Evolutionary conservation across 306 rosid genomes (phyloP).

Genomic region (Delonix regia): DNA sequence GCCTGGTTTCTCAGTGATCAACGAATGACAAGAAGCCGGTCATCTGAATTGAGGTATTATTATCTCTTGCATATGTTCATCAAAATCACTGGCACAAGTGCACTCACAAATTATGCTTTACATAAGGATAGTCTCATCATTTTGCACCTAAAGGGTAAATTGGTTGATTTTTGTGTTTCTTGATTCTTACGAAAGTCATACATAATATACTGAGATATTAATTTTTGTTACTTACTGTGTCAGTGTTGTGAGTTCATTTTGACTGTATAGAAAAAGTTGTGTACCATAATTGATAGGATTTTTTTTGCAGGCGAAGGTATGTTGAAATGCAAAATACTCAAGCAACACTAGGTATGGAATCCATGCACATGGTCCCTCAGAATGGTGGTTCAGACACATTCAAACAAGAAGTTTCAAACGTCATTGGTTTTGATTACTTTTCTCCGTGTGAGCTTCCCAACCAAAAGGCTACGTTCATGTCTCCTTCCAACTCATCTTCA

Average conservation of each 20-base stretch:
- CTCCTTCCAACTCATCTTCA: constrained; percentile 81
- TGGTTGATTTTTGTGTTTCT: neutral
- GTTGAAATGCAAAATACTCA: constrained; percentile 74
- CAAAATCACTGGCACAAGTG: constrained; percentile 28
- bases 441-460: constrained; percentile 55
- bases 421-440: constrained; percentile 56
- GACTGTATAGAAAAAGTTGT: neutral
- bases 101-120: neutral
- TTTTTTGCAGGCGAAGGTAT: constrained; percentile 66
- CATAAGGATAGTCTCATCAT: neutral
- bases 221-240: neutral
- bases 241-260: neutral
- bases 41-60: constrained; percentile 86
- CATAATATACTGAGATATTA: constrained; percentile 16
- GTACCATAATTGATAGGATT: constrained; percentile 1
- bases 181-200: constrained; percentile 5
- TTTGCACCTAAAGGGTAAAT: neutral
- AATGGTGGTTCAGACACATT: constrained; percentile 38
- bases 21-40: constrained; percentile 93
- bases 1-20: constrained; percentile 97
- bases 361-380: constrained; percentile 51
- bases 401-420: constrained; percentile 56
- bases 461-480: constrained; percentile 69
- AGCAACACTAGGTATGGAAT: constrained; percentile 57
- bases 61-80: constrained; percentile 24